phyloP scores from a whole-genome alignment of 2,329 filamentous ascomycete species.

The Trichoderma endophyticum region DNA sequence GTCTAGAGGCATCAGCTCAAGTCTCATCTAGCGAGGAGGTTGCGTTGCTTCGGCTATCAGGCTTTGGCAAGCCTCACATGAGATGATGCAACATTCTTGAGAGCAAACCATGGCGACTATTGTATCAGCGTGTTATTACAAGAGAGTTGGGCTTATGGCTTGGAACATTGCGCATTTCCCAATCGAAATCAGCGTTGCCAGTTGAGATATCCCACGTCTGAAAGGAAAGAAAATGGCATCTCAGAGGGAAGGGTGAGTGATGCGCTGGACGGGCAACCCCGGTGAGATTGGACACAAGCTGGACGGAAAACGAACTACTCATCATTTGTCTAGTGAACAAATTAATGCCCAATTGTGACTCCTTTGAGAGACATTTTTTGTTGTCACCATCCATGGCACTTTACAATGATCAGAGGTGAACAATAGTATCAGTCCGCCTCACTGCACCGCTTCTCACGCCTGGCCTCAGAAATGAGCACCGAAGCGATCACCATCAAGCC shows the following conservation, averaged over 20 bases:
- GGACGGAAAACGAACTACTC: neutral
- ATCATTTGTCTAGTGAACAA: neutral
- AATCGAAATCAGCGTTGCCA: neutral
- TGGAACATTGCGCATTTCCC: neutral
- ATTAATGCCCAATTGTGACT: neutral
- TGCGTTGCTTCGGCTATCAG: neutral
- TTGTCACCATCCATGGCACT: neutral
- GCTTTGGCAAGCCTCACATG: neutral
- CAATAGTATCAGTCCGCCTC: neutral
- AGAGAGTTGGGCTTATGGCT: neutral
- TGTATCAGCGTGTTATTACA: neutral
- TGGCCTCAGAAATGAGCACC: neutral
- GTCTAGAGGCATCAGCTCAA: neutral
- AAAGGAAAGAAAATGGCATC: neutral
- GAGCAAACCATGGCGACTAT: too few relatives aligned
- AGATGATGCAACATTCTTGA: too few relatives aligned
- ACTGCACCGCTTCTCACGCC: neutral
- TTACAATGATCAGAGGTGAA: rapidly evolving
- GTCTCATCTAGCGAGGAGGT: neutral
- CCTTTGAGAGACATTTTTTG: neutral
- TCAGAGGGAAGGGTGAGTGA: neutral
- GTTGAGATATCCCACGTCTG: neutral
- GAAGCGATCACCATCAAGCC: neutral
- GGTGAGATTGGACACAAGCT: neutral
- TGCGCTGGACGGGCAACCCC: neutral